Conservation (phyloP, 805 yeast genomes). For the Vanderwaltozyma polyspora region DNA sequence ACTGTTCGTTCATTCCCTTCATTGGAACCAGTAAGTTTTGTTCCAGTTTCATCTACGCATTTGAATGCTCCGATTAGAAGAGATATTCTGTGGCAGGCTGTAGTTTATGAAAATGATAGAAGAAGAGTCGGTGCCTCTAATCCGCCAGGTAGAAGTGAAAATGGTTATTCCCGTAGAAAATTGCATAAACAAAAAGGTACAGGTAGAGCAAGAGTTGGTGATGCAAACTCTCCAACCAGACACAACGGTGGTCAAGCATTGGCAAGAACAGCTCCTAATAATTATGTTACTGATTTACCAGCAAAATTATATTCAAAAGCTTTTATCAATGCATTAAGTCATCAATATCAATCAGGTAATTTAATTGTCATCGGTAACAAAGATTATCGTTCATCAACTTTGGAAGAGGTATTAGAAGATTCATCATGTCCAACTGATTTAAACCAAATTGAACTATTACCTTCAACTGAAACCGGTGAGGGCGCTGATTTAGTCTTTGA, state of each 20-base stretch:
- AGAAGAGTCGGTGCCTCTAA: conserved; percentile 82
- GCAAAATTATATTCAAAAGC: conserved; percentile 64
- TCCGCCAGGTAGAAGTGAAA: conserved; percentile 78
- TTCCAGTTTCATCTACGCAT: conserved; percentile 65
- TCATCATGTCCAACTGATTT: too few species aligned
- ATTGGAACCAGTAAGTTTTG: conserved; percentile 67
- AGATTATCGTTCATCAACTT: background rate
- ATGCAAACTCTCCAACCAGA: conserved; percentile 86
- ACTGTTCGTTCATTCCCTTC: conserved; percentile 81
- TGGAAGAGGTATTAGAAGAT: conserved; percentile 6
- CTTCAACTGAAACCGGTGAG: conserved; percentile 9
- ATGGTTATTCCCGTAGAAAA: conserved; percentile 75
- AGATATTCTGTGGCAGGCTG: conserved; percentile 91
- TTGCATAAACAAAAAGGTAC: conserved; percentile 84
- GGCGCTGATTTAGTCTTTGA: conserved; percentile 26
- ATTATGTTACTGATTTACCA: conserved; percentile 71
- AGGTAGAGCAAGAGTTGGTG: conserved; percentile 94
- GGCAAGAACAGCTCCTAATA: conserved; percentile 85
- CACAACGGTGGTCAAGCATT: conserved; percentile 82
- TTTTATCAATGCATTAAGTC: conserved; percentile 69
- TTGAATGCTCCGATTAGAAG: conserved; percentile 72
- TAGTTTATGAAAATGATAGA: conserved; percentile 79
- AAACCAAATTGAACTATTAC: conserved; percentile 1
- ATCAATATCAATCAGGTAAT: conserved; percentile 65
- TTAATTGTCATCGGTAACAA: conserved; percentile 53